phyloP scores from a whole-genome alignment of 2,329 filamentous ascomycete genomes.

The Diaporthe ampelina region DNA sequence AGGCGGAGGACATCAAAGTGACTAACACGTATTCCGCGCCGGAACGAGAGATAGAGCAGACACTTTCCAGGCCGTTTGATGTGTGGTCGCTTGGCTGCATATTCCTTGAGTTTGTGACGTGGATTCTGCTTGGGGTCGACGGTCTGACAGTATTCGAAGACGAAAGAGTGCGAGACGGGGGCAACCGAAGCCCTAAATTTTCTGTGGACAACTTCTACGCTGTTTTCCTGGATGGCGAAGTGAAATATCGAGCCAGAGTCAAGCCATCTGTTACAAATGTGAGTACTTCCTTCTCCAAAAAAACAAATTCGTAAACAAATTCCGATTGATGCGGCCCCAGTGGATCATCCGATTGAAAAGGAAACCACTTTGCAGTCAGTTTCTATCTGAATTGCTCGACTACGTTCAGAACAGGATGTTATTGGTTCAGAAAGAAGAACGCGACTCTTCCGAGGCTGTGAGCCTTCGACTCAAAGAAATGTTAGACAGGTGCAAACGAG shows the following conservation, averaged over 20 bases:
- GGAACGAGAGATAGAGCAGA: not conserved
- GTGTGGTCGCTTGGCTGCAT: not conserved
- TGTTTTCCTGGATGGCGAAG: not conserved
- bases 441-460: not conserved
- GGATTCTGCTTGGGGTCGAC: not conserved
- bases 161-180: not conserved
- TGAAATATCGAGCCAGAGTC: not conserved
- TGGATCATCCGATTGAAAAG: not conserved
- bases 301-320: too few relatives aligned
- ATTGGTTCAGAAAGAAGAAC: not conserved
- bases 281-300: not conserved
- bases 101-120: not conserved
- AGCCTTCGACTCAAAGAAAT: not conserved
- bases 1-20: not conserved
- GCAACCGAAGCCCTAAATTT: not conserved
- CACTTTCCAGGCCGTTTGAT: not conserved
- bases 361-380: not conserved
- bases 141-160: not conserved
- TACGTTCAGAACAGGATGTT: conserved; percentile 1
- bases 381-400: not conserved
- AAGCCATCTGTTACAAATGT: not conserved
- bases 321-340: not conserved
- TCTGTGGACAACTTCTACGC: not conserved
- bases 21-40: not conserved
- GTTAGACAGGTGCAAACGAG: not conserved